A percentile compares a stretch with the other conserved stretches of the same genome.
phyloP scores from a whole-genome alignment of 192 early-diverging fungal species.

The Gaertneriomyces sp. region DNA sequence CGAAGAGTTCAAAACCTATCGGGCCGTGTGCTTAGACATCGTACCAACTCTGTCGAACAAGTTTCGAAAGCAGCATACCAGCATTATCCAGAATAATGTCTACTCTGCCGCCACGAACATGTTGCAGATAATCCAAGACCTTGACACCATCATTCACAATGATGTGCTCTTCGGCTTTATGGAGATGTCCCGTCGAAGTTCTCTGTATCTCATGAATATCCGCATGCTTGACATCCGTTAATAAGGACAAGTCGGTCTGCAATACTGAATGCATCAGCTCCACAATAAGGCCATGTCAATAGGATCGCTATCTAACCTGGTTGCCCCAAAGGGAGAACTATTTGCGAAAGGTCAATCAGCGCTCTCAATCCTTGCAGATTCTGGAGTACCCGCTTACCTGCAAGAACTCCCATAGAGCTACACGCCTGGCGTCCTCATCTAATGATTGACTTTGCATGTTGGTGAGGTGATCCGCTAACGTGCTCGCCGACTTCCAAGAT shows the following conservation, averaged over 20 bases:
- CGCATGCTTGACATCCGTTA: slow-evolving; percentile 63
- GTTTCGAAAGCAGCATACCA: slow-evolving; percentile 36
- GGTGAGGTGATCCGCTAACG: slow-evolving; percentile 59
- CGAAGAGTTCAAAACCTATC: slow-evolving; percentile 83
- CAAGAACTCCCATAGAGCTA: slow-evolving; percentile 21
- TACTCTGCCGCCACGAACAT: slow-evolving; percentile 55
- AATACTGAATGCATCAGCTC: too few relatives aligned
- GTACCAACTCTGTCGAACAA: not conserved
- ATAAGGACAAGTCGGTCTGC: slow-evolving; percentile 68
- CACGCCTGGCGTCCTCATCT: slow-evolving; percentile 1
- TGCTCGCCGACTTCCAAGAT: slow-evolving; percentile 45
- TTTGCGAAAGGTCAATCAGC: slow-evolving; percentile 11
- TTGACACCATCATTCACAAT: slow-evolving; percentile 68
- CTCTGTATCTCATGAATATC: slow-evolving; percentile 69
- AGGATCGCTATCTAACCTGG: slow-evolving; percentile 39
- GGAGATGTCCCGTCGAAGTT: slow-evolving; percentile 38
- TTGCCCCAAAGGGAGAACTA: slow-evolving; percentile 87
- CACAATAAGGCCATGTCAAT: too few relatives aligned
- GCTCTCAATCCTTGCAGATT: not conserved
- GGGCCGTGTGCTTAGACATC: not conserved
- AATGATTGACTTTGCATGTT: slow-evolving; percentile 8
- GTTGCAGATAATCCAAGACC: slow-evolving; percentile 54
- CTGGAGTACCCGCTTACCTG: not conserved
- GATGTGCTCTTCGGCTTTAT: slow-evolving; percentile 56
- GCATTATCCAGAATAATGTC: slow-evolving; percentile 90